A percentile compares a stretch with the other conserved stretches of the same genome.
phyloP scores from a whole-genome alignment of 2,329 filamentous ascomycete species.

The Hypocreales sp. region DNA sequence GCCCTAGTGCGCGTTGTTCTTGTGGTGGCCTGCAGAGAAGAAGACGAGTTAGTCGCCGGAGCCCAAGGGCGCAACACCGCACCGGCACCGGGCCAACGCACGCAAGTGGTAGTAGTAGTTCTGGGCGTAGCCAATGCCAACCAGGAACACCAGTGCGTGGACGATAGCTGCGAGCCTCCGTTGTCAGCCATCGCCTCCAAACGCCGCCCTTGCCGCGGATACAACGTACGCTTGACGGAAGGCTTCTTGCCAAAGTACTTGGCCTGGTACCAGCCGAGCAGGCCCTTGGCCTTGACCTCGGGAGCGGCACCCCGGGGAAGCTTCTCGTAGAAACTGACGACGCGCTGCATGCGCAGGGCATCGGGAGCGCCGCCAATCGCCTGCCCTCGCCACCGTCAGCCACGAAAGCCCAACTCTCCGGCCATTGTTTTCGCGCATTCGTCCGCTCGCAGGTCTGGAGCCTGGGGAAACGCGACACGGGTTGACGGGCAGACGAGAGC shows the following conservation, averaged over 20 bases:
- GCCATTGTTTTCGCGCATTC: too few species aligned
- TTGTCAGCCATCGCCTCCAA: slow-evolving; percentile 3
- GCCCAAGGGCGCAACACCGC: too few species aligned
- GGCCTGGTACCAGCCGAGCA: slow-evolving; percentile 77
- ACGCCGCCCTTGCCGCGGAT: slow-evolving; percentile 10
- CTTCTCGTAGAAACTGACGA: slow-evolving; percentile 98
- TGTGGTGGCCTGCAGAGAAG: slow-evolving; percentile 74
- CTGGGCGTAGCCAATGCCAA: slow-evolving; percentile 81
- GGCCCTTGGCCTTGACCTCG: slow-evolving; percentile 63
- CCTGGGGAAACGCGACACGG: too few species aligned
- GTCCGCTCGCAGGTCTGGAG: too few species aligned
- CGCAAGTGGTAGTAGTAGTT: slow-evolving; percentile 99
- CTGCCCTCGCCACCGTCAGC: too few species aligned
- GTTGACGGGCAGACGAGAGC: too few species aligned
- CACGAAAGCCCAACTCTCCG: too few species aligned
- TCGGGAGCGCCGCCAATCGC: slow-evolving; percentile 89
- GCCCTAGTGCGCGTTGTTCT: slow-evolving; percentile 95
- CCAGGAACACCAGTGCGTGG: slow-evolving; percentile 65
- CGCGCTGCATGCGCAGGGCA: slow-evolving; percentile 93
- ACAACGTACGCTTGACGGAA: slow-evolving; percentile 63
- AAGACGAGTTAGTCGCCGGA: too few species aligned
- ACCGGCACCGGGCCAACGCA: slow-evolving; percentile 41
- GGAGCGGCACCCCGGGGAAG: slow-evolving; percentile 87
- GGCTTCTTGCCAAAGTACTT: slow-evolving; percentile 94
- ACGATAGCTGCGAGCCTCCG: slow-evolving; percentile 52